Percentiles rank a stretch among this genome's conserved stretches.
These are phyloP conservation scores for Picocystis salinarum DNA, from an alignment of 139 green algal genomes.

Conservation along the genomic window DNA sequence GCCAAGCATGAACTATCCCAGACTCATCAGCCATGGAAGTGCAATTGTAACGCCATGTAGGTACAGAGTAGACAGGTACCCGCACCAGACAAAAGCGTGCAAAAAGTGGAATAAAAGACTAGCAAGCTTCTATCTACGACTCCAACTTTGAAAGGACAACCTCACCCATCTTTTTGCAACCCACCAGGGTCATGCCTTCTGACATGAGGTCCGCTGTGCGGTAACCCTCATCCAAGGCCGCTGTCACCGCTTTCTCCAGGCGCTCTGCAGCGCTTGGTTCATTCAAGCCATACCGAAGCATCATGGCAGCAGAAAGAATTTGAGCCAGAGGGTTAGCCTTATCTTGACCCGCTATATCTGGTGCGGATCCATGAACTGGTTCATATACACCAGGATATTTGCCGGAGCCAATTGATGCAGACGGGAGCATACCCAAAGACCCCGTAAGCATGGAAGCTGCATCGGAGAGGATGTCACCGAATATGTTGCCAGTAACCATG, in stretches of 20 bases:
- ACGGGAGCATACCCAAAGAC: conserved; percentile 91
- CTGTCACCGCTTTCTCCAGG: conserved; percentile 65
- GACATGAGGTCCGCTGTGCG: conserved; percentile 81
- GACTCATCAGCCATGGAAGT: no score
- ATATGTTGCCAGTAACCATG: conserved; percentile 97
- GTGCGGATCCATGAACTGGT: conserved; percentile 88
- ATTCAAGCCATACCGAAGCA: conserved; percentile 90
- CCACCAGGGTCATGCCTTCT: conserved; percentile 21
- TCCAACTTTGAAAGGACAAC: no score
- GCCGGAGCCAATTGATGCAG: conserved; percentile 61
- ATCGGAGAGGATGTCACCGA: conserved; percentile 98
- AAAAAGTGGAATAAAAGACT: no score
- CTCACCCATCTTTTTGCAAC: conserved; percentile 4
- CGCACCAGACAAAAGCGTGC: no score
- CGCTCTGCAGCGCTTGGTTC: conserved; percentile 55
- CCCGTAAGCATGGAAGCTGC: conserved; percentile 94
- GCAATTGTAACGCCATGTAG: no score
- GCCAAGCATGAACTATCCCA: no score
- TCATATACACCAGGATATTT: conserved; percentile 85
- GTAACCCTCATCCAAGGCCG: conserved; percentile 61
- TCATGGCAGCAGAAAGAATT: conserved; percentile 91
- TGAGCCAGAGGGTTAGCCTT: conserved; percentile 48
- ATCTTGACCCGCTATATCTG: conserved; percentile 91
- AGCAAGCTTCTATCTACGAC: no score
- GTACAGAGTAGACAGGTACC: no score